Conservation (phyloP, 208 protist genomes). For the Angomonas ambiguus region DNA sequence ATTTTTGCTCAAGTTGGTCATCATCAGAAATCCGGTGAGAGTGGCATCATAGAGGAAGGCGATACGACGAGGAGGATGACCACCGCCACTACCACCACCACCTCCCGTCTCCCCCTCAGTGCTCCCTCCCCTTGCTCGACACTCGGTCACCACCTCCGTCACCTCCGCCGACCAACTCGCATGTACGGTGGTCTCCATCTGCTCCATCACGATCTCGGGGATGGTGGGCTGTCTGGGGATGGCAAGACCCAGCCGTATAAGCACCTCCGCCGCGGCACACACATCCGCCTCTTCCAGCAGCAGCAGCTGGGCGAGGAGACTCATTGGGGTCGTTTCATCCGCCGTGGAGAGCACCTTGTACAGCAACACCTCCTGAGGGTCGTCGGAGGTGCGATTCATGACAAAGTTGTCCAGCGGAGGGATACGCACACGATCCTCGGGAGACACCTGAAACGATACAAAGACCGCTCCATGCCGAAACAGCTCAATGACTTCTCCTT, state of each 20-base stretch:
- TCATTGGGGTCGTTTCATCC: slow-evolving; percentile 92
- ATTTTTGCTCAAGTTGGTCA: slow-evolving; percentile 93
- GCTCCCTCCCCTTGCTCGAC: too few species aligned
- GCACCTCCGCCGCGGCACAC: slow-evolving; percentile 87
- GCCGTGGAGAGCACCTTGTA: slow-evolving; percentile 95
- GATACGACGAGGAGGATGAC: slow-evolving; percentile 78
- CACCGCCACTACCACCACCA: not conserved
- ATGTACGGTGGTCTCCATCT: slow-evolving; percentile 35
- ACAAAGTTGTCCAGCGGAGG: slow-evolving; percentile 95
- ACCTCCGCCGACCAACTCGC: slow-evolving; percentile 30
- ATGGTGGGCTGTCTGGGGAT: slow-evolving; percentile 49
- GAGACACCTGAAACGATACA: slow-evolving; percentile 76
- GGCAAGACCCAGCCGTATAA: slow-evolving; percentile 88
- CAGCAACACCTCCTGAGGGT: slow-evolving; percentile 94
- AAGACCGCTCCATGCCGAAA: slow-evolving; percentile 90
- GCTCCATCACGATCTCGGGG: slow-evolving; percentile 21
- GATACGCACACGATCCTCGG: slow-evolving; percentile 88
- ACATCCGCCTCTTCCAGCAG: slow-evolving; percentile 89
- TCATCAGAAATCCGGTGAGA: slow-evolving; percentile 97
- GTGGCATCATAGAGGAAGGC: slow-evolving; percentile 95
- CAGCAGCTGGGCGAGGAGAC: slow-evolving; percentile 88
- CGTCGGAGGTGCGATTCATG: slow-evolving; percentile 95
- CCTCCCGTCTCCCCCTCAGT: not conserved
- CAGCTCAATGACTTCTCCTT: slow-evolving; percentile 39
- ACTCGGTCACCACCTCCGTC: not conserved